Evolutionary conservation across 345 rosid species (phyloP).

Genomic region (thale cress (Arabidopsis thaliana)): TAIR10.1 NC_003076.8:2986001-2986500

Average conservation of each 20-base stretch:
- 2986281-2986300: conserved; percentile 62
- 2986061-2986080: conserved; percentile 72
- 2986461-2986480: conserved; percentile 57
- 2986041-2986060: conserved; percentile 53
- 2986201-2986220: conserved; percentile 69
- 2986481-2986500: conserved; percentile 58
- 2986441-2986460: conserved; percentile 57
- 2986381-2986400: conserved; percentile 61
- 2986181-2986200: conserved; percentile 75
- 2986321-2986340: conserved; percentile 64
- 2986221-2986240: conserved; percentile 64
- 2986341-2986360: conserved; percentile 58
- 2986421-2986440: conserved; percentile 49
- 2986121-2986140: conserved; percentile 73
- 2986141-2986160: conserved; percentile 77
- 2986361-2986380: conserved; percentile 56
- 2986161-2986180: conserved; percentile 68
- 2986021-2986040: conserved; percentile 55
- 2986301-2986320: conserved; percentile 65
- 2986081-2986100: conserved; percentile 48
- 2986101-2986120: conserved; percentile 62
- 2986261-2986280: conserved; percentile 68
- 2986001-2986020: conserved; percentile 39
- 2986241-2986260: conserved; percentile 67
- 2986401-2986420: conserved; percentile 55